A percentile compares a stretch with the other conserved stretches of the same genome.
These are phyloP conservation scores for Protostelium mycophagum DNA, from an alignment of 78 protist species.

Conservation along the genomic window DNA sequence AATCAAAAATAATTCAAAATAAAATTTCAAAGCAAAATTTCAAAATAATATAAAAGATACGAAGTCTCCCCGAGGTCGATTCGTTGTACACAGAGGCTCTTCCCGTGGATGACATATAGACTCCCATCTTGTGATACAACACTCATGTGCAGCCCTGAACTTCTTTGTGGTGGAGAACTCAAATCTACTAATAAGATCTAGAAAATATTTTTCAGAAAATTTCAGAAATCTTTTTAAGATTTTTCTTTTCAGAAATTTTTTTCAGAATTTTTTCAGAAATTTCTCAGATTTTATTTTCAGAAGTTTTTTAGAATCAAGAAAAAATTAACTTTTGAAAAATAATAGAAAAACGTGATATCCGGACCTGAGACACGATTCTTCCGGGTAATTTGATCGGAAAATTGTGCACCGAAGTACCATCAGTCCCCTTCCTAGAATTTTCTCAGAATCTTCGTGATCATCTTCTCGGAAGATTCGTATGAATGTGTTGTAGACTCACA, in stretches of 20 bases:
- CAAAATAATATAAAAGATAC: slow-evolving; percentile 8
- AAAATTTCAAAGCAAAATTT: too few relatives aligned
- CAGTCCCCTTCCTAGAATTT: slow-evolving; percentile 49
- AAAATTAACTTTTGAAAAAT: background rate
- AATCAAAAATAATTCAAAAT: too few relatives aligned
- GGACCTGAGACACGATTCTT: slow-evolving; percentile 30
- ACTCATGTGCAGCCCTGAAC: background rate
- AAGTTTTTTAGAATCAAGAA: slow-evolving; percentile 15
- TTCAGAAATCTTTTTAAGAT: background rate
- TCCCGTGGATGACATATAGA: slow-evolving; percentile 44
- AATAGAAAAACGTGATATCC: slow-evolving; percentile 18
- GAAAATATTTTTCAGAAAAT: background rate
- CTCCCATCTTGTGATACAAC: slow-evolving; percentile 10
- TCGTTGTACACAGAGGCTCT: slow-evolving; percentile 12
- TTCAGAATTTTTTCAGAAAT: slow-evolving; percentile 10
- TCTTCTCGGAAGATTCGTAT: background rate
- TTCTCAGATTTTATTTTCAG: slow-evolving; percentile 21
- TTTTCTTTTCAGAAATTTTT: slow-evolving; percentile 17
- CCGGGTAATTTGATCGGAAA: slow-evolving; percentile 63
- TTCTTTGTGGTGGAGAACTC: background rate
- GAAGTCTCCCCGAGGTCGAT: slow-evolving; percentile 68
- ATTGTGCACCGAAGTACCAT: slow-evolving; percentile 36
- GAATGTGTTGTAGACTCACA: background rate
- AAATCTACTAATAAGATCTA: background rate
- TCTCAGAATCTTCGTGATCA: too few relatives aligned